Evolutionary conservation across 164 flowering plant genomes (phyloP), one percentile per base, ranked within the genome.

Genomic region (Piper betle): DNA sequence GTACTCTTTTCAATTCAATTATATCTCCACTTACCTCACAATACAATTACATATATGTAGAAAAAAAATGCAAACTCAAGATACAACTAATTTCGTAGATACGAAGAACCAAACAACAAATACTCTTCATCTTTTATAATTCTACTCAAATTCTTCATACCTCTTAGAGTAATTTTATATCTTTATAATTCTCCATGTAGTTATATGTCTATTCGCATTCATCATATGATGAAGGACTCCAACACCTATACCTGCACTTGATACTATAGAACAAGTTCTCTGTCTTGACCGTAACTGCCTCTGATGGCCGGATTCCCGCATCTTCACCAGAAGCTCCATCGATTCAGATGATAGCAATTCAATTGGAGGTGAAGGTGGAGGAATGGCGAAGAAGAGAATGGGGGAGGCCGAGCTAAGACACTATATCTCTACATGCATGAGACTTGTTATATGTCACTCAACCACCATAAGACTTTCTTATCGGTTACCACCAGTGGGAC

Each of bases 371-470:
- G 50, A 52, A 58, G 25, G 64, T 13, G 55, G 56, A 25, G 6
- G 39, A 12, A 20, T 2, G 15, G 17, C 20, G 11, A 56, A 54
- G 70, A 56, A 68, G 46, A 37, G 46, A 37, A 20, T 58, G 15
- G 39, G 60, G 80, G 60, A 78, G n/a, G 86, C 77, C 78, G 81
- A 78, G 69, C 83, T 78, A 82, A 78, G 80, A 64, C 78, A 78
- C 39, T 37, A 41, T 25, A 16, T 11, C 48, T 12, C 37, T 57
- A 59, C 72, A 63, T 64, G 65, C 58, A 63, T 62, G 61, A n/a
- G 60, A n/a, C 41, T 58, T 38, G 17, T 13, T 8, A n/a, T 38
- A 13, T 38, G 18, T 0, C 60, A 2, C 25, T 19, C 19, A 18
- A 56, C n/a, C 38, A 18, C 0, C 38, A 20, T 18, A 7, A 12